Evolutionary conservation across 257 asterid genomes (phyloP), one percentile per base, ranked within the genome.

Genomic region (Hygrophila difformis): DNA sequence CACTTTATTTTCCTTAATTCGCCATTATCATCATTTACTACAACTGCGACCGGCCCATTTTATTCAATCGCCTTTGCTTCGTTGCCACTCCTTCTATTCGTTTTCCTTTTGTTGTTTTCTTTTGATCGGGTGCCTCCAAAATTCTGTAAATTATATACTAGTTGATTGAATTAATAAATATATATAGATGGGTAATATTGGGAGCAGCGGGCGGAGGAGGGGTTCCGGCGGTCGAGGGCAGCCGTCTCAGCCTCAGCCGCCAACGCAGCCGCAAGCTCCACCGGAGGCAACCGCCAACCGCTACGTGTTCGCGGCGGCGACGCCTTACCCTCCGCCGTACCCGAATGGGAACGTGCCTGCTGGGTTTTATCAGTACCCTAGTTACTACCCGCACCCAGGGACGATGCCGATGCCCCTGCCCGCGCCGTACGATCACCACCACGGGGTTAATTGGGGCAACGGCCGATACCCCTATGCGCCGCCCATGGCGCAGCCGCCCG

Each of bases 291-390:
- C 80, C 13, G 68, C 92, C 9, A 86, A 80, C 65, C 82, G 92
- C 1, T 91, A 85, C 64, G 96, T 91, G 1, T 82, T 86, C 43
- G 99, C 99, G 1, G 99, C 99, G 22, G 99, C 96, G 34, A 82
- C 96, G 9, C 99, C 99, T 5, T 82, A 72, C 51, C 99, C 94
- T 12, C 80, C 92, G 6, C 86, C 93, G 60, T 24, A 24, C 29
- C 37, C 37, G 12, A 33, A 6, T 33, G 12, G 12, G 12, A 33
- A 33, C 37, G 37, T 12, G 6, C 12, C 37, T 3, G 8, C 37
- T 7, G 3, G 5, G 29, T 82, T 77, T 61, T 80, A 82, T 55
- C 98, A 85, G 71, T 86, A 91, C 64, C 86, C 94, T 3, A 88
- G 84, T 0, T 75, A 81, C 48, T 91, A 76, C 44, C 82, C 82